Conservation (phyloP, 208 protist species). For the Crithidia acanthocephali region DNA sequence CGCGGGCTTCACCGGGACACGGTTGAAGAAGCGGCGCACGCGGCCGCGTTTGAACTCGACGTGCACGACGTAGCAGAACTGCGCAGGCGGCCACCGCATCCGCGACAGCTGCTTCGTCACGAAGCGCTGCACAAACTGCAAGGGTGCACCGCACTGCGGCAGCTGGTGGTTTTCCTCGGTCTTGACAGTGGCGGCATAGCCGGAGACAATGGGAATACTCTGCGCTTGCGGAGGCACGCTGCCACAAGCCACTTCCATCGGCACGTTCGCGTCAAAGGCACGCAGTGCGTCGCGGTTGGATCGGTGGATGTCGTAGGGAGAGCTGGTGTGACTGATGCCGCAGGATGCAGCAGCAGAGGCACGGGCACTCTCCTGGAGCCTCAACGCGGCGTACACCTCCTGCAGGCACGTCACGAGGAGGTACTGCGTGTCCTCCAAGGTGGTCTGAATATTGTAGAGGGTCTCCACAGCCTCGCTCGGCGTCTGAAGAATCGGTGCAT, state of each 20-base stretch:
- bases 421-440: slow-evolving; percentile 19
- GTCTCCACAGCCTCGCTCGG: background rate
- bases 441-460: slow-evolving; percentile 7
- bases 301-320: slow-evolving; percentile 9
- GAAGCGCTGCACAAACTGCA: background rate
- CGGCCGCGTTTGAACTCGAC: slow-evolving; percentile 89
- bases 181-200: background rate
- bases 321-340: slow-evolving; percentile 17
- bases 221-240: background rate
- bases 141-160: background rate
- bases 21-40: slow-evolving; percentile 48
- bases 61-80: slow-evolving; percentile 58
- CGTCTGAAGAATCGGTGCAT: background rate
- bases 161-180: background rate
- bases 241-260: slow-evolving; percentile 1
- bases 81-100: slow-evolving; percentile 31
- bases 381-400: slow-evolving; percentile 1
- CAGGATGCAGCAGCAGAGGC: slow-evolving; percentile 6
- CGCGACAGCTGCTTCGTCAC: slow-evolving; percentile 1
- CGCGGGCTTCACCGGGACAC: slow-evolving; percentile 31
- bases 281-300: background rate
- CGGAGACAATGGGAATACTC: background rate
- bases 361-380: background rate
- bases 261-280: background rate
- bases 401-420: slow-evolving; percentile 1